phyloP scores from a whole-genome alignment of 2,329 filamentous ascomycete species.

The Elsinoe australis region DNA sequence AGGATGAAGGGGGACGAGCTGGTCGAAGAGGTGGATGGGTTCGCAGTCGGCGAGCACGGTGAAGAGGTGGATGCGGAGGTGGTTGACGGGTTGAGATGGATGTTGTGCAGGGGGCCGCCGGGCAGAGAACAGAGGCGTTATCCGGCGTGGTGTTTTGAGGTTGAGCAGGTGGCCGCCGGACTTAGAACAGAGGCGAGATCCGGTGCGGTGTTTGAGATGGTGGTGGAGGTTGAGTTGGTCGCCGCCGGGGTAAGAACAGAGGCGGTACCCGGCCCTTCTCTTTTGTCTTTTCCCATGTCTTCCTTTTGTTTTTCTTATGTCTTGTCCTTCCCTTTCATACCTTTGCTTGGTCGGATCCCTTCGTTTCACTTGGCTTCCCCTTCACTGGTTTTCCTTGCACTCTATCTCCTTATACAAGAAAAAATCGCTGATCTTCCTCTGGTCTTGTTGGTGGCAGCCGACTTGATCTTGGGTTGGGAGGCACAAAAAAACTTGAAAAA shows the following conservation, averaged over 20 bases:
- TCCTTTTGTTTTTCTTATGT: neutral
- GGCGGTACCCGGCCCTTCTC: conserved; percentile 4
- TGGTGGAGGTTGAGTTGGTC: conserved; percentile 9
- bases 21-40: no score
- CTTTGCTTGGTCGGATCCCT: no score
- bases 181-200: conserved; percentile 2
- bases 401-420: neutral
- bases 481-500: conserved; percentile 15
- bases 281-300: neutral
- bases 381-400: no score
- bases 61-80: neutral
- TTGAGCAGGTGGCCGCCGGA: neutral
- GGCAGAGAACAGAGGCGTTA: conserved; percentile 8
- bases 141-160: neutral
- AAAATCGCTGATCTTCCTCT: neutral
- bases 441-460: conserved; percentile 6
- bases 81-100: neutral
- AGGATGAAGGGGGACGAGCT: no score
- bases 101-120: neutral
- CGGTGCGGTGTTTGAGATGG: neutral
- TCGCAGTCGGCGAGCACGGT: no score
- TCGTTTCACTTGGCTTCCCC: neutral
- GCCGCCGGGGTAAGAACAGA: conserved; percentile 7
- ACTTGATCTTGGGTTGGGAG: neutral
- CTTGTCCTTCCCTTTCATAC: conserved; percentile 6